Evolutionary conservation across 495 filamentous ascomycete species (phyloP), one percentile per base, ranked within the genome.

Genomic region (Penicillium cataractarum): DNA sequence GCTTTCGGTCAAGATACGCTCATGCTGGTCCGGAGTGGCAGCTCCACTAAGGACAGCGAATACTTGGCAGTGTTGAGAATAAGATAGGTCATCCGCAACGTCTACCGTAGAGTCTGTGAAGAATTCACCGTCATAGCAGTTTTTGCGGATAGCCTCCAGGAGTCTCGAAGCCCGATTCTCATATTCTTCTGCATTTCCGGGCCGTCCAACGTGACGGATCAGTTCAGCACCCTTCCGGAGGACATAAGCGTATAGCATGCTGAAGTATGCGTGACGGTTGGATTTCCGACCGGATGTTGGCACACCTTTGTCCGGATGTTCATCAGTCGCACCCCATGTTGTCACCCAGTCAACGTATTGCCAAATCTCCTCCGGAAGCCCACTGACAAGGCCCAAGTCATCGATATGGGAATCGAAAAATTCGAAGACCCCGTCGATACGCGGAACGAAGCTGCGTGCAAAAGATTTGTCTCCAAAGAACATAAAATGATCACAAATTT

Each of bases 251-350:
- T 69, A 74, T 0, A 74, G 31, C 7, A 69, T 57, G 26, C 59
- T 69, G 13, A 58, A 64, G 50, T 65, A 66, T 5, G 64, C 66
- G 0, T 58, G 57, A 8, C 40, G 53, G 7, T 65, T 67, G 0
- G 59, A 58, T 6, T 29, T 46, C 6, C 32, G 40, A 21, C 69
- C 70, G 21, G 67, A 56, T 21, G 55, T 67, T 1, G 72, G 70
- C 19, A 71, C 63, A 2, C 65, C 70, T 37, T 79, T 77, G 32
- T 77, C 75, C 0, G 74, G 71, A 49, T 74, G 70, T 6, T 69
- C 70, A 12, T 67, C 70, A 3, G 67, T 65, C 0, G 57, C 58
- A n/a, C 53, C 49, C 72, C 72, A 74, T 13, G 64, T 57, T 1
- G 37, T 10, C 2, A 66, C 67, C 72, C 72, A 74, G 46, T 74